These are phyloP conservation scores for Lodderomyces jiufengensis DNA, from an alignment of 1,139 yeast species.

Conservation along the genomic window DNA sequence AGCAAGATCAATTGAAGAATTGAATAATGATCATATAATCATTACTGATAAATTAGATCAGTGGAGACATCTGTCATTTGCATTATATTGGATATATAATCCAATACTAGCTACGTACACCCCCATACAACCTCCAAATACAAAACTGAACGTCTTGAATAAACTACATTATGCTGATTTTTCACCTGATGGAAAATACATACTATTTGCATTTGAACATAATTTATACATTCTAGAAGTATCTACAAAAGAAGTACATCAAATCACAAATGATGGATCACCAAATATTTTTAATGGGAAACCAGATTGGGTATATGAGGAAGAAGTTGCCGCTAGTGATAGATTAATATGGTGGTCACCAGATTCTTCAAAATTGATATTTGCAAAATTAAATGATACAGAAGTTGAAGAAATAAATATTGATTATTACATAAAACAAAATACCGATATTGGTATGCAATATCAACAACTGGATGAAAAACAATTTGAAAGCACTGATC, in stretches of 20 bases:
- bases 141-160: conserved; percentile 12
- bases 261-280: conserved; percentile 69
- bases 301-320: conserved; percentile 97
- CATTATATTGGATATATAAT: conserved; percentile 37
- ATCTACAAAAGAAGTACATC: conserved; percentile 20
- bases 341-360: conserved; percentile 87
- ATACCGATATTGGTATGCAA: conserved; percentile 28
- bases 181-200: conserved; percentile 35
- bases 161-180: conserved; percentile 43
- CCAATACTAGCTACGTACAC: conserved; percentile 19
- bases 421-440: conserved; percentile 53
- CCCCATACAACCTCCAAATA: conserved; percentile 25
- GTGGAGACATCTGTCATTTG: conserved; percentile 43
- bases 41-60: conserved; percentile 29
- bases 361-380: conserved; percentile 62
- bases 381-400: conserved; percentile 67
- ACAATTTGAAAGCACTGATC: conserved; percentile 26
- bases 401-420: conserved; percentile 61
- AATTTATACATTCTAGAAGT: conserved; percentile 42
- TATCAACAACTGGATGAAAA: conserved; percentile 19
- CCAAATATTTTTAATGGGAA: conserved; percentile 71
- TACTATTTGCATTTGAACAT: conserved; percentile 36
- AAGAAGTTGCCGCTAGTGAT: conserved; percentile 70
- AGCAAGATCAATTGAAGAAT: conserved; percentile 24
- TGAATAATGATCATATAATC: conserved; percentile 30